Conservation (phyloP, 1,284 basidiomycete species). For the Tremellales sp. region DNA sequence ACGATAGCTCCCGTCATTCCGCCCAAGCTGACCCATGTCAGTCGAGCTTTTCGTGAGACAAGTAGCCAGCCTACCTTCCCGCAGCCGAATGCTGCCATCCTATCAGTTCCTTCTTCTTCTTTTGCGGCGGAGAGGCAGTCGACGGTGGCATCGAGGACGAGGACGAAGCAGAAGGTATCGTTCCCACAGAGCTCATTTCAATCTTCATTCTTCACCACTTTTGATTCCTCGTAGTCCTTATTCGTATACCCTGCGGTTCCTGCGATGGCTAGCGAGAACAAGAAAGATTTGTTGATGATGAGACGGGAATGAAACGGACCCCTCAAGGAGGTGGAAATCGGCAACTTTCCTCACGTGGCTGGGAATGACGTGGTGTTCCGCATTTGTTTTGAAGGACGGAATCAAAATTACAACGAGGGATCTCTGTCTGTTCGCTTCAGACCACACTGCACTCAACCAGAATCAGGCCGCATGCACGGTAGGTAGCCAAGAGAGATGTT, state of each 20-base stretch:
- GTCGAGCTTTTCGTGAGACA: too few relatives aligned
- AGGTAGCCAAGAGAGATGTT: conserved; percentile 32
- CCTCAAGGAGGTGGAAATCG: too few relatives aligned
- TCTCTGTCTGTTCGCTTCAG: not conserved
- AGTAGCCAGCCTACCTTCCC: conserved; percentile 65
- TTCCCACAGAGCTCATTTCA: not conserved
- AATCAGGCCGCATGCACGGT: not conserved
- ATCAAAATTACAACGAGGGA: not conserved
- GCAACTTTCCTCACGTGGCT: too few relatives aligned
- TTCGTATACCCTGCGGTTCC: too few relatives aligned
- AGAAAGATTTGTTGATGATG: too few relatives aligned
- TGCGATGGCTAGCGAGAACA: too few relatives aligned
- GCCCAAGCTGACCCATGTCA: conserved; percentile 62
- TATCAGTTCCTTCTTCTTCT: conserved; percentile 54
- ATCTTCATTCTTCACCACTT: too few relatives aligned
- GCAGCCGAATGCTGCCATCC: conserved; percentile 82
- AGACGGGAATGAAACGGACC: too few relatives aligned
- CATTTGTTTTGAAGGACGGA: too few relatives aligned
- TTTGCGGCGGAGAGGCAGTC: conserved; percentile 17
- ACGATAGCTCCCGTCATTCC: conserved; percentile 98
- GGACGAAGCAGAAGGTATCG: conserved; percentile 9
- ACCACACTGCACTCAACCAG: not conserved
- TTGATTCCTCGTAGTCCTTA: too few relatives aligned
- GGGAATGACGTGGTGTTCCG: too few relatives aligned
- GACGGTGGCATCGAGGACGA: conserved; percentile 16